Conservation (phyloP, 1,139 yeast genomes). For the Wickerhamomyces sp. region DNA sequence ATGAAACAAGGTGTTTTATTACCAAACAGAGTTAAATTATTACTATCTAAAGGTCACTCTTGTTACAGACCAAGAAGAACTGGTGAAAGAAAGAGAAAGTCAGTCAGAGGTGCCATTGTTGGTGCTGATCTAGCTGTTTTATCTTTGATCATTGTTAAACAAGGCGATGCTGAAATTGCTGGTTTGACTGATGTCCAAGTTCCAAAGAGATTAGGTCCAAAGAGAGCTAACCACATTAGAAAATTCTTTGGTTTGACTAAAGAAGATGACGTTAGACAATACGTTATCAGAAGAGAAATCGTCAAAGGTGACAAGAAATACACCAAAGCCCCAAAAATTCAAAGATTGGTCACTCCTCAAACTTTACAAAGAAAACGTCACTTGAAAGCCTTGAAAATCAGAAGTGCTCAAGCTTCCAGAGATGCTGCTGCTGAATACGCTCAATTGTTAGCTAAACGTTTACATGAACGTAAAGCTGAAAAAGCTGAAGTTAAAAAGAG, state of each 20-base stretch:
- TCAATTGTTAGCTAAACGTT: conserved; percentile 96
- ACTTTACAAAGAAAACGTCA: conserved; percentile 99
- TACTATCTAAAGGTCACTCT: conserved; percentile 89
- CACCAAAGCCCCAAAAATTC: conserved; percentile 99
- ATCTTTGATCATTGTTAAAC: conserved; percentile 89
- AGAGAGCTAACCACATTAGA: conserved; percentile 99
- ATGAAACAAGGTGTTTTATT: conserved; percentile 99
- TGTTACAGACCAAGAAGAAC: conserved; percentile 99
- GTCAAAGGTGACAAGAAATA: conserved; percentile 97
- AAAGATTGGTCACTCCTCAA: conserved; percentile 99
- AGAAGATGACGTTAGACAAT: conserved; percentile 93
- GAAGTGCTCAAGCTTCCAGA: conserved; percentile 98
- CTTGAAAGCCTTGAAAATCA: conserved; percentile 87
- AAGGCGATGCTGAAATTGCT: conserved; percentile 91
- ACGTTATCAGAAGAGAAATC: conserved; percentile 97
- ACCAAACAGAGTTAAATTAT: conserved; percentile 98
- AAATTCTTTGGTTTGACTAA: conserved; percentile 98
- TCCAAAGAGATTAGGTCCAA: conserved; percentile 99
- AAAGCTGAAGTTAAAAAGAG: conserved; percentile 97
- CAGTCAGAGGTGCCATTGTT: conserved; percentile 98
- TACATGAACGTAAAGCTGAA: conserved; percentile 97
- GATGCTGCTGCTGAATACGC: conserved; percentile 99
- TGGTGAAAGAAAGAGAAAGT: conserved; percentile 99
- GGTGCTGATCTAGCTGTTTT: conserved; percentile 95
- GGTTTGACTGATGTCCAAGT: conserved; percentile 92